Evolutionary conservation across 108 stramenopile genomes (phyloP), one percentile per base, ranked within the genome.

Genomic region (Cyclotella sp.): DNA sequence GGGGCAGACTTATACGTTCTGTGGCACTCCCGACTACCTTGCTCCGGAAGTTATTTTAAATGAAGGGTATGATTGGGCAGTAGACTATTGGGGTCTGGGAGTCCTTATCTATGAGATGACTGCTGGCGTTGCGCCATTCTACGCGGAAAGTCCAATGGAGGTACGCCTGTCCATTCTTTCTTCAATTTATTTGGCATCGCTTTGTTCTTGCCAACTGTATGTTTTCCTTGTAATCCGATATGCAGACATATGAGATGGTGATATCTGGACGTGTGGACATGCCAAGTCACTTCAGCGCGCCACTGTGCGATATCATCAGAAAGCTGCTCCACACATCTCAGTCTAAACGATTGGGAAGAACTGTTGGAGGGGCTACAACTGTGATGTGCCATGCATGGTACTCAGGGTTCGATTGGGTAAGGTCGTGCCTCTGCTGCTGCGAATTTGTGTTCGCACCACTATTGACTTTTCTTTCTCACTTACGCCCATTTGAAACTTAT

Each of bases 341-440:
- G 84, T 83, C 74, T 29, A 95, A 95, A 63, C 75, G 93, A 19
- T 70, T 95, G 26, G 93, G 93, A 9, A 91, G 89, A 78, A 91
- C 90, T 28, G 83, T 87, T 54, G 93, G 91, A 43, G 91, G 93
- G 12, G 79, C 86, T 0, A 90, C 73, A 13, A 87, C 84, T 44
- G 87, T 95, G n/a, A 91, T 91, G 85, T 87, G 87, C 67, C 93
- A 95, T 80, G 86, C 87, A 43, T 95, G 90, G 90, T 95, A 81
- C 68, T 49, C 87, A 49, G 83, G 88, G 34, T 95, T 91, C 34
- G 85, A 91, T 69, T 93, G 90, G 89, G 76, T 77, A 21, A 77
- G 76, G 30, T 63, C 18, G 16, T 28, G 21, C 2, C 43, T 43
- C 53, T n/a, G 13, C 39, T 42, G 21, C 26, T 71, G 40, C 22